Base-by-base conservation (phyloP, 1,139 yeast genomes). In the Yamadazyma mexicana region DNA sequence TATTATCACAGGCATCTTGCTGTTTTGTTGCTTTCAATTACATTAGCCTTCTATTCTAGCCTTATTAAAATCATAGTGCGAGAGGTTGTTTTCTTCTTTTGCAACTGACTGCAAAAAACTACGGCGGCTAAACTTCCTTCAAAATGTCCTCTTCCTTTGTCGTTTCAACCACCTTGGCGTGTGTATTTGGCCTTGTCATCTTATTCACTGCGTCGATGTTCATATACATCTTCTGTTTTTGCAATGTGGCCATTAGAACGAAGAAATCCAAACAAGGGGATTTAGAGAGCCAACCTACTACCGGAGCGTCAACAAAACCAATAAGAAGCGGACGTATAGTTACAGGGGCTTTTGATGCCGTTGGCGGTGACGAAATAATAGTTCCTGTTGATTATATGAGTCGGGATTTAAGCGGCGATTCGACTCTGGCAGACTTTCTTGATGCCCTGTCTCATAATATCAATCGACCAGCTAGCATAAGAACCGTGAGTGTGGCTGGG, bases 161-260 rank as follows among this genome's bases (percentile, higher is more conserved):
- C 7, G 29, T 20, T 11, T 17, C 32, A n/a, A 29, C 36, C 14
- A 24, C 34, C 23, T 12, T 34, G 34, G 44, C 35, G 22, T 12
- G 32, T 20, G 34, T 38, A 2, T 27, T 38, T 17, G 37, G 33
- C 2, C 22, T 23, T 2, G 24, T 34, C 7, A 9, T 34, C 3
- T 14, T 26, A 5, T 15, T 25, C 3, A 10, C 16, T 17, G 17
- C 16, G 2, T 16, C 17, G 3, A 5, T 15, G 20, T 12, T 25
- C 7, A 11, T 38, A 6, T 38, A 34, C 25, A 4, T 34, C 5
- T 20, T 34, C n/a, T 34, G 22, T 25, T 34, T 12, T 22, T 34
- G 27, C 29, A 26, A 35, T 14, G 17, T 38, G 3, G 28, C 36
- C 23, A 8, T 33, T 15, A 16, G 16, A 12, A 30, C 20, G 11